Percentiles rank a stretch among this genome's conserved stretches.
phyloP scores from a whole-genome alignment of 2,329 filamentous ascomycete genomes.

The Penicillium sp. region DNA sequence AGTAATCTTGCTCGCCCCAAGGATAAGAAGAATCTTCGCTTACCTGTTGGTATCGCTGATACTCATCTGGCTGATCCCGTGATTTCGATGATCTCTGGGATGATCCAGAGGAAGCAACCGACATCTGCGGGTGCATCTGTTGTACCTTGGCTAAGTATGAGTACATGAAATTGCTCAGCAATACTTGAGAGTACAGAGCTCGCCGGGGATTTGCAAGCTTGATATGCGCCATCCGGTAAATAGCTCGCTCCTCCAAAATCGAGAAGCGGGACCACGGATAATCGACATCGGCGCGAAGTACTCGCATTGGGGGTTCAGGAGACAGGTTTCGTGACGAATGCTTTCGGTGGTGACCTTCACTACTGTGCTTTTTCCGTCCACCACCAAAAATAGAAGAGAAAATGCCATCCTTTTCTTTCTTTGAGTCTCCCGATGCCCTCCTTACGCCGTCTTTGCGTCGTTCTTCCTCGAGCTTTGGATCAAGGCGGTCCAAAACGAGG shows the following conservation, averaged over 20 bases:
- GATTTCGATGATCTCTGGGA: constrained; percentile 61
- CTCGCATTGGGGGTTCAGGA: constrained; percentile 73
- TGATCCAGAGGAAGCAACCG: constrained; percentile 77
- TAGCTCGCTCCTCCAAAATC: constrained; percentile 91
- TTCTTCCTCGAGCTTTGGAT: constrained; percentile 65
- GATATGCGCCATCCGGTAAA: constrained; percentile 98
- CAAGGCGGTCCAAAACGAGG: constrained; percentile 77
- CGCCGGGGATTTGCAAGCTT: constrained; percentile 96
- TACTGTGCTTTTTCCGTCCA: constrained; percentile 80
- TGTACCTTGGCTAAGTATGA: constrained; percentile 98
- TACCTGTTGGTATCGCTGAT: constrained; percentile 50
- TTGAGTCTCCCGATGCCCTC: constrained; percentile 65
- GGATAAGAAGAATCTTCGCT: constrained; percentile 16
- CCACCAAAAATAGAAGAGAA: constrained; percentile 92
- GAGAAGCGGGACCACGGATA: constrained; percentile 96
- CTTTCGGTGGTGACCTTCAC: constrained; percentile 73
- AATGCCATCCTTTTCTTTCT: constrained; percentile 91
- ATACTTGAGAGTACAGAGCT: constrained; percentile 87
- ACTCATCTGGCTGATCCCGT: constrained; percentile 44
- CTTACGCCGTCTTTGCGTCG: constrained; percentile 77
- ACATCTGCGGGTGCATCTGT: constrained; percentile 95
- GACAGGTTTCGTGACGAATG: constrained; percentile 71
- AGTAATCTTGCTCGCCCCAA: not conserved
- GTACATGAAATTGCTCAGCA: constrained; percentile 99
- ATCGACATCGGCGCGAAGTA: constrained; percentile 81